phyloP scores from a whole-genome alignment of 164 flowering plant genomes.

The Nymphaea colorata region DNA sequence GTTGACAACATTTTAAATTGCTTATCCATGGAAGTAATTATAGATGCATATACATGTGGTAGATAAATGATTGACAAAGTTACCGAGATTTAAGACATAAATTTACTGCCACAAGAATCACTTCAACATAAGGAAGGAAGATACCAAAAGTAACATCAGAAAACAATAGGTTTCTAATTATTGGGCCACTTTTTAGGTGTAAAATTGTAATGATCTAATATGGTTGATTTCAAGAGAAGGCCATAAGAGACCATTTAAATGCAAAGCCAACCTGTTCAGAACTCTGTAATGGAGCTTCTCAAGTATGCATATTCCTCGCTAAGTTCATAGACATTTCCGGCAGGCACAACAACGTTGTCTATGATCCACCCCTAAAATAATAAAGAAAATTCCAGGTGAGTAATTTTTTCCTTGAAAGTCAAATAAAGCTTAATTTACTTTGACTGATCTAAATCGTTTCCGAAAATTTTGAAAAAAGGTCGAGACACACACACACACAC shows the following conservation, averaged over 20 bases:
- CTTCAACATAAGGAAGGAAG: neutral
- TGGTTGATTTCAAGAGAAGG: neutral
- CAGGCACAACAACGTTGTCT: conserved; percentile 80
- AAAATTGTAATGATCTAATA: no score
- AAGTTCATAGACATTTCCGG: conserved; percentile 57
- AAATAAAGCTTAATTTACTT: no score
- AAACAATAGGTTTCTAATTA: no score
- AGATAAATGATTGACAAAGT: no score
- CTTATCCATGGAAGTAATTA: neutral
- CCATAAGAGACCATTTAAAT: neutral
- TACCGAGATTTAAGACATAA: neutral
- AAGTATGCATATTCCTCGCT: conserved; percentile 64
- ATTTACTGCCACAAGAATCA: neutral
- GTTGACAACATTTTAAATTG: conserved; percentile 7
- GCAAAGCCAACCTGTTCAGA: conserved; percentile 50
- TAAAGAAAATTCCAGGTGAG: no score
- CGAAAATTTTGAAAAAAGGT: no score
- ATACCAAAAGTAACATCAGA: neutral
- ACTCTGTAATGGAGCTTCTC: conserved; percentile 63
- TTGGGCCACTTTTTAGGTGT: neutral
- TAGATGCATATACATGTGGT: no score
- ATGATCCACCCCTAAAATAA: conserved; percentile 79
- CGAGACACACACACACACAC: no score
- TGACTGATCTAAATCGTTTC: no score
- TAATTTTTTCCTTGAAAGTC: no score